phyloP scores from a whole-genome alignment of 495 filamentous ascomycete species.

The Parachaetomium inaequale region DNA sequence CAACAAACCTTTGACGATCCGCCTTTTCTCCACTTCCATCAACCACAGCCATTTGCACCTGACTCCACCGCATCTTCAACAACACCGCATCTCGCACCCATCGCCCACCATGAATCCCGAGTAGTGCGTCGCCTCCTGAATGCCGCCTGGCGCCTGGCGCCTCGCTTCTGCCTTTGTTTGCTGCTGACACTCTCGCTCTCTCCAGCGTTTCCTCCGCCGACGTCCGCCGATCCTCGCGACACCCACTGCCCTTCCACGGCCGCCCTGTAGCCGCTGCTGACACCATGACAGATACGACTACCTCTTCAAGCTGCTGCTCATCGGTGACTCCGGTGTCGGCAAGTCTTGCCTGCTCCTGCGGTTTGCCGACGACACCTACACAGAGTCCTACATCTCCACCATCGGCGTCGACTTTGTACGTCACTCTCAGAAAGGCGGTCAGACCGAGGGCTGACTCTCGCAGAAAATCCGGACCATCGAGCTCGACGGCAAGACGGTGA shows the following conservation, averaged over 20 bases:
- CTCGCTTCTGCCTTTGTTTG: conserved; percentile 14
- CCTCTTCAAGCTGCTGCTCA: conserved; percentile 99
- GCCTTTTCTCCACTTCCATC: conserved; percentile 22
- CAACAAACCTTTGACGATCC: conserved; percentile 6
- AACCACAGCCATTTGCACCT: conserved; percentile 2
- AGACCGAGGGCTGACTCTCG: conserved; percentile 25
- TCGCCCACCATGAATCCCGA: conserved; percentile 82
- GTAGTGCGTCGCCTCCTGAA: conserved; percentile 62
- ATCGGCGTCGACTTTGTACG: conserved; percentile 99
- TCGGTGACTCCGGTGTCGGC: conserved; percentile 98
- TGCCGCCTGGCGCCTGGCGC: conserved; percentile 19
- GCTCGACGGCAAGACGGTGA: conserved; percentile 98
- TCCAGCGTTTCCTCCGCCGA: conserved; percentile 28
- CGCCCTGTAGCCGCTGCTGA: conserved; percentile 17
- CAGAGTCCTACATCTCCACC: conserved; percentile 99
- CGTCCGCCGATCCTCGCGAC: background rate
- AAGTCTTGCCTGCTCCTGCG: conserved; percentile 97
- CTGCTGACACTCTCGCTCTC: conserved; percentile 22
- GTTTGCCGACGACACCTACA: conserved; percentile 99
- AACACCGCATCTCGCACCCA: conserved; percentile 2
- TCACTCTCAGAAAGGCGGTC: conserved; percentile 10
- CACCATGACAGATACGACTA: conserved; percentile 84
- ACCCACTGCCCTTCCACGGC: background rate
- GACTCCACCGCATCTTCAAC: conserved; percentile 2
- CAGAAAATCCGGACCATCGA: conserved; percentile 99